Evolutionary conservation across 257 asterid species (phyloP), one percentile per base, ranked within the genome.

Genomic region (Solanum chiquidenum): DNA sequence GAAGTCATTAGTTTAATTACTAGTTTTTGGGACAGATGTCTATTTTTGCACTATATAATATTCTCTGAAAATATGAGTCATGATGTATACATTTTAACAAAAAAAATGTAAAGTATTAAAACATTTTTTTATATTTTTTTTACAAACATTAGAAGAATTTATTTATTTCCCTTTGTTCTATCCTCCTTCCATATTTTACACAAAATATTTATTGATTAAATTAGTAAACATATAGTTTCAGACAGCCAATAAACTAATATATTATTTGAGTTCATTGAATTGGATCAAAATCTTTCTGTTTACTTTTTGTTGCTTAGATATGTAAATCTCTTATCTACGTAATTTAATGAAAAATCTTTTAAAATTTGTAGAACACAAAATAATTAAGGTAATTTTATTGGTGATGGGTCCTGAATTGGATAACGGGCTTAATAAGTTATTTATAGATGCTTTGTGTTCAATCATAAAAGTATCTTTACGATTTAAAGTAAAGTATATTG

Each of bases 381-480:
- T 20, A 55, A 18, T 55, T 14, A 14, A 49, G 21, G 9, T 14
- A 49, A 3, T 49, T 55, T 52, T 7, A 52, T 52, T 52, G 4
- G 4, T 0, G 62, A 52, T 8, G 10, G 18, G 18, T 18, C 0
- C 1, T 52, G n/a, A 20, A 69, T 69, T 64, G 13, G 1, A 64
- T 2, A 13, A 64, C 1, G 0, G 9, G 0, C 3, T 12, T 64
- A 64, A 64, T 11, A 64, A 25, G 1, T 64, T 64, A 1, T 25
- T 25, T 68, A 68, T 6, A 68, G 2, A 68, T 0, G 9, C n/a
- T 52, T 52, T 52, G 2, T 13, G 7, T 7, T 66, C 2, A 66
- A 66, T 66, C 18, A 62, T 62, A 62, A 4, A n/a, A 23, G 2
- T 23, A 62, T n/a, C 29, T 9, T 23, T n/a, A 62, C 6, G 12